Percentiles rank a stretch among this genome's conserved stretches.
Evolutionary conservation across 1,284 basidiomycete species (phyloP).

Genomic region (Ustilago curta): DNA sequence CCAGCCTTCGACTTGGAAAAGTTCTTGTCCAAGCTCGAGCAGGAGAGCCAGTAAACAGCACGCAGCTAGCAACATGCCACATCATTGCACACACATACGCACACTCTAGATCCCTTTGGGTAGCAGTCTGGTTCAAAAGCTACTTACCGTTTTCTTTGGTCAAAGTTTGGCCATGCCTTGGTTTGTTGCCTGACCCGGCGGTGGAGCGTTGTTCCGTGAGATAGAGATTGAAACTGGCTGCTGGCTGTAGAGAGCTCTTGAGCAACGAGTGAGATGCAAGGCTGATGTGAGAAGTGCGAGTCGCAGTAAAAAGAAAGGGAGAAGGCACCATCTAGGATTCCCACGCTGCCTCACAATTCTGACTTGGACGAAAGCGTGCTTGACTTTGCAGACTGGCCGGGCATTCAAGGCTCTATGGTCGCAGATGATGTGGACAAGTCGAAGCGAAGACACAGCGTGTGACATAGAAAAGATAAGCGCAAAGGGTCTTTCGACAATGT

Average conservation of each 20-base stretch:
- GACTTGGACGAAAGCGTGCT: constrained; percentile 82
- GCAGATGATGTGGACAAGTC: constrained; percentile 72
- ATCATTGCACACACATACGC: constrained; percentile 7
- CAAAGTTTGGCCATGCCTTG: too few species aligned
- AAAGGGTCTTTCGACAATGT: too few species aligned
- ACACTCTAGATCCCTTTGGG: constrained; percentile 24
- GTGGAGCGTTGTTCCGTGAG: too few species aligned
- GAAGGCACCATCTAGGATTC: constrained; percentile 82
- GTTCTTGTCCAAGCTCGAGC: constrained; percentile 73
- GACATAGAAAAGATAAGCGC: too few species aligned
- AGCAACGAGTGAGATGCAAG: too few species aligned
- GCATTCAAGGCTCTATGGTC: constrained; percentile 83
- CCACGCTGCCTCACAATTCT: constrained; percentile 85
- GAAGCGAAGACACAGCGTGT: background rate
- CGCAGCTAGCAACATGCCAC: background rate
- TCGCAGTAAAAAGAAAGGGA: too few species aligned
- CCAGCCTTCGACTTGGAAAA: constrained; percentile 97
- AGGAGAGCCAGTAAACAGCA: constrained; percentile 47
- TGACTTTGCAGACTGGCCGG: constrained; percentile 84
- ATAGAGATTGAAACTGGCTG: too few species aligned
- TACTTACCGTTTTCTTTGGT: background rate
- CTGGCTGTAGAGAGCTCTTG: too few species aligned
- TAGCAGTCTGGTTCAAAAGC: constrained; percentile 21
- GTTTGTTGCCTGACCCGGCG: too few species aligned
- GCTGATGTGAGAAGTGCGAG: too few species aligned